These are phyloP conservation scores for Ceratocystis albifundus DNA, from an alignment of 2,329 filamentous ascomycete genomes.

Conservation along the genomic window DNA sequence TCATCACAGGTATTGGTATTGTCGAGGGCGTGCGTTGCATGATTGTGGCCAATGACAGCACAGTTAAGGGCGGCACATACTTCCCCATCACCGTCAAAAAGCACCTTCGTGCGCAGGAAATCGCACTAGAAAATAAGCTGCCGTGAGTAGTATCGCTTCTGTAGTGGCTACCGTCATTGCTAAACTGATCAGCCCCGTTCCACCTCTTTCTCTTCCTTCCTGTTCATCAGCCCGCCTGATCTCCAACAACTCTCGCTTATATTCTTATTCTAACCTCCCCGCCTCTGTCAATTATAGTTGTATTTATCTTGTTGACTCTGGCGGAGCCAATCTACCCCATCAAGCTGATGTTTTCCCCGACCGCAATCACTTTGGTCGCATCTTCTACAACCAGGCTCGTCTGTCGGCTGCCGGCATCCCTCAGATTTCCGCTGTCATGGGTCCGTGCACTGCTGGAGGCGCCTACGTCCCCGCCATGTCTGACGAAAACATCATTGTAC, in stretches of 20 bases:
- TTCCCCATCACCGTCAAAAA: conserved; percentile 97
- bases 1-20: conserved; percentile 83
- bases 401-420: conserved; percentile 86
- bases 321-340: conserved; percentile 86
- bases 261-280: too few species aligned
- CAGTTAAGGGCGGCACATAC: conserved; percentile 94
- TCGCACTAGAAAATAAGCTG: conserved; percentile 74
- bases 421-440: conserved; percentile 93
- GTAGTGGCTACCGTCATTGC: too few species aligned
- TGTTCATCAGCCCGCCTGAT: too few species aligned
- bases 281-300: conserved; percentile 40
- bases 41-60: conserved; percentile 91
- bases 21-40: conserved; percentile 87
- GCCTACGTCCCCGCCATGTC: conserved; percentile 97
- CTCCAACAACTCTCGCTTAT: too few species aligned
- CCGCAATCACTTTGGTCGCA: conserved; percentile 85
- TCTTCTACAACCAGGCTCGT: conserved; percentile 95
- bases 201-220: too few species aligned
- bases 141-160: conserved; percentile 38
- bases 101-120: conserved; percentile 80
- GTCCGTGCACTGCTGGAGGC: conserved; percentile 87
- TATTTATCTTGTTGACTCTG: conserved; percentile 92
- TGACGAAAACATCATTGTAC: conserved; percentile 93
- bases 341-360: conserved; percentile 96
- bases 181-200: too few species aligned